Conservation (phyloP, 768 basidiomycete species). For the Paxillus ammoniavirescens region DNA sequence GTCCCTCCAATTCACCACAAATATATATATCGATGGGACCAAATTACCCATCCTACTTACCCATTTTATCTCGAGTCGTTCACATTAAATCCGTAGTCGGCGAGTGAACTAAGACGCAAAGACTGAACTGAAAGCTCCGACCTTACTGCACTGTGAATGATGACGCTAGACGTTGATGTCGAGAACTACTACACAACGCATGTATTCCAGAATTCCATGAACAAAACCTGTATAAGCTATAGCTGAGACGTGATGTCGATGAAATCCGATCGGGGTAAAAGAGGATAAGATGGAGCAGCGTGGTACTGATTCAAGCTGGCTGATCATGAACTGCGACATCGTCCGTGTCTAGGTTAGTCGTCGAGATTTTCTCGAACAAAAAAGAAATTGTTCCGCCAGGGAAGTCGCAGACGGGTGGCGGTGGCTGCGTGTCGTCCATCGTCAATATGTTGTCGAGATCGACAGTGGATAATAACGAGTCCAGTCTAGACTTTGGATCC, state of each 20-base stretch:
- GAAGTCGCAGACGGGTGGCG: slow-evolving; percentile 43
- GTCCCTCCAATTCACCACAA: slow-evolving; percentile 27
- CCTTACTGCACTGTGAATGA: too few species aligned
- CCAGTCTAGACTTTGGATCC: slow-evolving; percentile 25
- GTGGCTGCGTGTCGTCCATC: slow-evolving; percentile 32
- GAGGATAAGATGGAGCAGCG: background rate
- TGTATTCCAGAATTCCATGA: too few species aligned
- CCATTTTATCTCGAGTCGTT: slow-evolving; percentile 12
- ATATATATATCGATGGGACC: slow-evolving; percentile 17
- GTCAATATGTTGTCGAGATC: slow-evolving; percentile 46
- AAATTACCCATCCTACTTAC: slow-evolving; percentile 28
- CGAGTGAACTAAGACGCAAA: too few species aligned
- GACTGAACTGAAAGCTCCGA: too few species aligned
- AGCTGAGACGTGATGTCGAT: background rate
- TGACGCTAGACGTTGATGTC: too few species aligned
- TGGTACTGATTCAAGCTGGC: background rate
- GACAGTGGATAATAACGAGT: slow-evolving; percentile 40
- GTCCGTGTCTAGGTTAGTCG: slow-evolving; percentile 7
- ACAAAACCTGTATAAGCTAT: background rate
- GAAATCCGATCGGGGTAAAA: background rate
- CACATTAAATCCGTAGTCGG: slow-evolving; percentile 42
- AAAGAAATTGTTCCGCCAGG: slow-evolving; percentile 74
- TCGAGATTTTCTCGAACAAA: slow-evolving; percentile 64
- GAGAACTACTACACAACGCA: too few species aligned
- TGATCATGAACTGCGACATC: background rate